These are phyloP conservation scores for Bipolaris victoriae DNA, from an alignment of 2,329 filamentous ascomycete species.

Conservation along the genomic window DNA sequence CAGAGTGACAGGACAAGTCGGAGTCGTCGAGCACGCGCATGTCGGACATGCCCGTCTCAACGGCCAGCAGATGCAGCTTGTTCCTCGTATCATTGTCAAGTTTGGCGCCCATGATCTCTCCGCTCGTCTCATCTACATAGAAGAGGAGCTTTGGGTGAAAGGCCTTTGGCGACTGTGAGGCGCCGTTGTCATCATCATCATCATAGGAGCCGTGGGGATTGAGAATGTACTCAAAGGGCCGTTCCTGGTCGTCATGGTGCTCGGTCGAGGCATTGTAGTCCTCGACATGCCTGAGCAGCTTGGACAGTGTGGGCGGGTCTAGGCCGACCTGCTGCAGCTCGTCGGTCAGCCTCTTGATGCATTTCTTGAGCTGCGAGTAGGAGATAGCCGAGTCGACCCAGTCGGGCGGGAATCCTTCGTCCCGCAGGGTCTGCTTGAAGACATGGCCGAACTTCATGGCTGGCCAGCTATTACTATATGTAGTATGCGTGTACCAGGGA, in stretches of 20 bases:
- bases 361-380: slow-evolving; percentile 86
- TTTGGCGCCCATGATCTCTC: slow-evolving; percentile 70
- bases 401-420: slow-evolving; percentile 75
- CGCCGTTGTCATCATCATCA: slow-evolving; percentile 2
- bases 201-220: slow-evolving; percentile 19
- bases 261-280: slow-evolving; percentile 41
- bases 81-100: slow-evolving; percentile 69
- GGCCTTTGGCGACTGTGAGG: slow-evolving; percentile 23
- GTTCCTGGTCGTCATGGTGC: slow-evolving; percentile 34
- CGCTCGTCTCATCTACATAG: slow-evolving; percentile 69
- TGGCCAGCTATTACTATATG: neutral
- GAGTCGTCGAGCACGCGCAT: slow-evolving; percentile 43
- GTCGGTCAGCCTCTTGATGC: slow-evolving; percentile 77
- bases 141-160: slow-evolving; percentile 74
- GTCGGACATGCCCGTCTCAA: slow-evolving; percentile 53
- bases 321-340: slow-evolving; percentile 76
- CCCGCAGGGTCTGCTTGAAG: slow-evolving; percentile 72
- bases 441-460: slow-evolving; percentile 86
- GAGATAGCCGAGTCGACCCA: slow-evolving; percentile 78
- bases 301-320: slow-evolving; percentile 71
- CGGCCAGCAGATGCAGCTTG: slow-evolving; percentile 67
- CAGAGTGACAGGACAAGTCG: slow-evolving; percentile 19
- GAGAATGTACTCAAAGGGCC: slow-evolving; percentile 48
- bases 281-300: slow-evolving; percentile 61
- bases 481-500: no score